Conservation (phyloP, 2,329 filamentous ascomycete genomes). For the Exophiala phaeomuriformis region DNA sequence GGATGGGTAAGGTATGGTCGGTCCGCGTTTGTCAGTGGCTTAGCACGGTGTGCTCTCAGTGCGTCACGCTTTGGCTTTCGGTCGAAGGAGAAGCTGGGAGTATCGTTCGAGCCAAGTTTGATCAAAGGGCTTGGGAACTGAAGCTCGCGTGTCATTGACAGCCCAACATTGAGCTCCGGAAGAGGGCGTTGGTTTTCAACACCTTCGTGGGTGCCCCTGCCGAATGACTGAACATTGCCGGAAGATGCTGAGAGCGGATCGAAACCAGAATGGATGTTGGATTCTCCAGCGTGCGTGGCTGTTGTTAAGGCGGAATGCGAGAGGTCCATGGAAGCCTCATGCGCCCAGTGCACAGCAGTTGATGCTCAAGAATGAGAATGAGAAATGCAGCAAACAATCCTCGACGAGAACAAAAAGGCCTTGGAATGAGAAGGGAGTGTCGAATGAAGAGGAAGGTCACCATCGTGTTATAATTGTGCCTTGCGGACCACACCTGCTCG, state of each 20-base stretch:
- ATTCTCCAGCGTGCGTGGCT: conserved; percentile 4
- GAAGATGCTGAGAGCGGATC: conserved; percentile 35
- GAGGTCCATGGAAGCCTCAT: conserved; percentile 11
- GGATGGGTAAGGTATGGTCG: conserved; percentile 23
- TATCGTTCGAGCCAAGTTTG: conserved; percentile 25
- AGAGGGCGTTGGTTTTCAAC: conserved; percentile 23
- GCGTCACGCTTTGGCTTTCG: conserved; percentile 1
- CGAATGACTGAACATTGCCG: conserved; percentile 39
- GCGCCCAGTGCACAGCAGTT: conserved; percentile 14
- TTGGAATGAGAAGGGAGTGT: conserved; percentile 21
- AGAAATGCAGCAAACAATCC: conserved; percentile 10
- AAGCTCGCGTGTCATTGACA: not conserved
- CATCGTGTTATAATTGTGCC: conserved; percentile 11
- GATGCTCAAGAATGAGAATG: conserved; percentile 10
- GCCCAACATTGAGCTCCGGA: not conserved
- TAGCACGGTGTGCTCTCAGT: conserved; percentile 3
- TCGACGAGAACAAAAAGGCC: conserved; percentile 12
- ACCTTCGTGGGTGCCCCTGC: conserved; percentile 28
- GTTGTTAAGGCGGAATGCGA: conserved; percentile 11
- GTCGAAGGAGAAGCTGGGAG: conserved; percentile 6
- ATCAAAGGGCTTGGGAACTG: conserved; percentile 16
- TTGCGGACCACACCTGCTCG: conserved; percentile 7
- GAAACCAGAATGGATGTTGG: not conserved
- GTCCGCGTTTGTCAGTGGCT: conserved; percentile 3
- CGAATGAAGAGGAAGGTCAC: conserved; percentile 6